Evolutionary conservation across 805 yeast species (phyloP).

Genomic region (Starmerella vaccinii): DNA sequence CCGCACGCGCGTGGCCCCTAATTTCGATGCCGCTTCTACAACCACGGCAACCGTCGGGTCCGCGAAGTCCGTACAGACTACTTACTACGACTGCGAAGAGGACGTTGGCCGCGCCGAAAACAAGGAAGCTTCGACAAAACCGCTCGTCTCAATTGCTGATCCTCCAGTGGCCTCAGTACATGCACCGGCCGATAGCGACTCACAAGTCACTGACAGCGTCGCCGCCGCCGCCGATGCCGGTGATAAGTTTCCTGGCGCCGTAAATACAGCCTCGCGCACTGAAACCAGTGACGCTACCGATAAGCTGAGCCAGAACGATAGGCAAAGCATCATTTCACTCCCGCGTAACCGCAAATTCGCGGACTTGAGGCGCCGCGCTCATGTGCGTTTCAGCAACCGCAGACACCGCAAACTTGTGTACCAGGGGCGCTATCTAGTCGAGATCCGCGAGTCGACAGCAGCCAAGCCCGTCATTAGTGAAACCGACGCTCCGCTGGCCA

Average conservation of each 20-base stretch:
- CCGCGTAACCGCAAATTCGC: not conserved
- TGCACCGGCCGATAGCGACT: not conserved
- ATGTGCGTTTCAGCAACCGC: not conserved
- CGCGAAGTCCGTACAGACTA: not conserved
- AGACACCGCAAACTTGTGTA: constrained; percentile 32
- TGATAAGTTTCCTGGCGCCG: not conserved
- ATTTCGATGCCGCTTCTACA: not conserved
- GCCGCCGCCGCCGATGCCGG: not conserved
- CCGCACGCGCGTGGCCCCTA: not conserved
- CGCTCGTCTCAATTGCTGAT: not conserved
- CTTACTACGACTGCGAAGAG: not conserved
- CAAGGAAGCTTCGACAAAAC: not conserved
- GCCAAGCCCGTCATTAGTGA: constrained; percentile 25
- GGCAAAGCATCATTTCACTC: not conserved
- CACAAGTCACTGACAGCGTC: not conserved
- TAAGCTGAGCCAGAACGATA: not conserved
- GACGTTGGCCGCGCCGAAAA: not conserved
- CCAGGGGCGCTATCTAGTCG: constrained; percentile 58
- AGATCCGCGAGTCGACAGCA: constrained; percentile 34
- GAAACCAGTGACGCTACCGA: not conserved
- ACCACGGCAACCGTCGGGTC: not conserved
- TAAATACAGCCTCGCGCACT: not conserved
- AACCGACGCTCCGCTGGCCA: constrained; percentile 29
- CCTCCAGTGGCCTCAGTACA: not conserved
- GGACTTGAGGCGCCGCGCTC: not conserved